Evolutionary conservation across 441 rosid species (phyloP).

Genomic region (Euphorbia celastroides): DNA sequence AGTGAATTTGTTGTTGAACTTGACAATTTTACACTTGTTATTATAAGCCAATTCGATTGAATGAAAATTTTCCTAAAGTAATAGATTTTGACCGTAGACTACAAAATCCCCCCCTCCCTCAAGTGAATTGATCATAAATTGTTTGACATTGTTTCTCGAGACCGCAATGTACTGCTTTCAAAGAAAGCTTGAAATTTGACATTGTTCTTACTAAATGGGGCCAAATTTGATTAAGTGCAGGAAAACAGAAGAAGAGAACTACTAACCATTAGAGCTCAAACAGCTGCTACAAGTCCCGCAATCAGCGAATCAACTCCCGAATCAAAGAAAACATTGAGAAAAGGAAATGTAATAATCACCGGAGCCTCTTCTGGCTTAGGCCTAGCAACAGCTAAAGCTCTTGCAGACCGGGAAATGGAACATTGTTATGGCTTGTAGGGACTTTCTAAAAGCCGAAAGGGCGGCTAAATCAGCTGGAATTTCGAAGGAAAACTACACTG

Average conservation of each 20-base stretch:
- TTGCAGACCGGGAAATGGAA: constrained; percentile 97
- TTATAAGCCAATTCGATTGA: too few relatives aligned
- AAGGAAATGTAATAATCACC: constrained; percentile 78
- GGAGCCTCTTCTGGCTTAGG: constrained; percentile 97
- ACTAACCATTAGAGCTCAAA: constrained; percentile 63
- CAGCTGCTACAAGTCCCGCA: constrained; percentile 56
- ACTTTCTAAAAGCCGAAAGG: constrained; percentile 62
- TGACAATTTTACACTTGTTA: too few relatives aligned
- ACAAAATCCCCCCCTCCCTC: too few relatives aligned
- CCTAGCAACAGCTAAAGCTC: constrained; percentile 78
- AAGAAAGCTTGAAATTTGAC: too few relatives aligned
- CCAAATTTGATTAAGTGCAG: constrained; percentile 18
- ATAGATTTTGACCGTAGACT: too few relatives aligned
- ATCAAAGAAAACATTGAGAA: constrained; percentile 71
- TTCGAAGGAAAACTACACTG: constrained; percentile 44
- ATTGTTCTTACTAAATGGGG: not conserved
- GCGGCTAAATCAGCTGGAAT: constrained; percentile 63
- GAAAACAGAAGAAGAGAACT: constrained; percentile 30
- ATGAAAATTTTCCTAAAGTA: too few relatives aligned
- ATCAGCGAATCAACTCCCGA: constrained; percentile 37
- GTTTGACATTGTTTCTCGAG: too few relatives aligned
- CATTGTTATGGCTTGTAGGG: constrained; percentile 94
- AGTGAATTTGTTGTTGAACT: too few relatives aligned
- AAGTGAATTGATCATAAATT: too few relatives aligned
- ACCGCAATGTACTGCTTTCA: too few relatives aligned